Base-by-base conservation (phyloP, 192 early-diverging fungal genomes). In the Entophlyctis helioformis region DNA sequence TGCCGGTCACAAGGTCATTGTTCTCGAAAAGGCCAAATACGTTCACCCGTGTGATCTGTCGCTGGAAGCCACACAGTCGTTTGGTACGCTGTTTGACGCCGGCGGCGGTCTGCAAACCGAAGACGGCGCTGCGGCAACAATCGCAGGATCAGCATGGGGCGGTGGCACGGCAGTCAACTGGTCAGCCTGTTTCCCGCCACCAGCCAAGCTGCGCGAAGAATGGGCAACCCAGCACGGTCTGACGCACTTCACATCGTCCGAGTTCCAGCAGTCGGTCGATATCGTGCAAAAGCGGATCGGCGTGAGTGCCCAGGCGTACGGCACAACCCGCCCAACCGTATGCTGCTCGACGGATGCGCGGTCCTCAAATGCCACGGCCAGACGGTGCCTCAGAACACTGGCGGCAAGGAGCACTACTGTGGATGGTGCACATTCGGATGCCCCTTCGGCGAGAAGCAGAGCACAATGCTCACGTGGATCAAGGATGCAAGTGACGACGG, bases 121-220 rank as follows among this genome's bases (percentile, higher is more conserved):
- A 3, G 76, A 80, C 51, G 78, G 76, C 13, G 40, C 62, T 15
- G 43, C 86, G 5, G 59, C 52, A 11, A 48, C 83, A 15, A 42
- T 77, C 18, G 76, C 77, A 10, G 86, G 84, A 4, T 55, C 53
- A 26, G 72, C 79, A 13, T 83, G 77, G 63, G 86, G 86, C 32
- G 86, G 86, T 50, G 86, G 84, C 25, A 84, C 82, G 25, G 64
- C 66, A 9, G 55, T 86, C 39, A 83, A 84, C 55, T 85, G 84
- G 81, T 62, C 19, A 53, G 27, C 31, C n/a, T n/a, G n/a, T n/a
- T n/a, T n/a, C n/a, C n/a, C n/a, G n/a, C 62, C 67, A 11, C 81
- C 80, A 37, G 50, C 76, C 46, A 74, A 62, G 51, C 69, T 83
- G 9, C 73, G 84, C 0, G 66, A 78, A 47, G 83, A 88, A 57